These are phyloP conservation scores for Blastocystis sp. DNA, from an alignment of 352 stramenopile genomes.

Conservation along the genomic window DNA sequence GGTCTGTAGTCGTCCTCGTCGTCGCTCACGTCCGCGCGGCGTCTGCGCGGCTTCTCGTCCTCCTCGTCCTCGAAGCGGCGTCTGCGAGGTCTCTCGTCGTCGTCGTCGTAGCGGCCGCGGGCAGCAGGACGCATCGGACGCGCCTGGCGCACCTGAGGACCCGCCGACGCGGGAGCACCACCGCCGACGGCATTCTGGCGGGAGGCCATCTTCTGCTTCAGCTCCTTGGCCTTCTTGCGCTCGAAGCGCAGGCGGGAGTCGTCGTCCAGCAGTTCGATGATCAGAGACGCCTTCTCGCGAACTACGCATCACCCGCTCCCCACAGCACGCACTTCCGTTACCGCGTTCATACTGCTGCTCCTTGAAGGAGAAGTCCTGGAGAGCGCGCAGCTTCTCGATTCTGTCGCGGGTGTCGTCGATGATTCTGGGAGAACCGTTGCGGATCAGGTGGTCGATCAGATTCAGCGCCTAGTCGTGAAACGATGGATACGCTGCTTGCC, in stretches of 20 bases:
- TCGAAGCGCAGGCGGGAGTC: slow-evolving; percentile 83
- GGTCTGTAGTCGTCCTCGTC: slow-evolving; percentile 44
- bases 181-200: slow-evolving; percentile 53
- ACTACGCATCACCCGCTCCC: slow-evolving; percentile 71
- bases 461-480: slow-evolving; percentile 76
- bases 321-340: slow-evolving; percentile 73
- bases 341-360: slow-evolving; percentile 82
- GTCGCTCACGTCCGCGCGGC: no score
- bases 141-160: slow-evolving; percentile 38
- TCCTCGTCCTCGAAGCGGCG: slow-evolving; percentile 43
- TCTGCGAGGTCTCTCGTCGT: slow-evolving; percentile 40
- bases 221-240: slow-evolving; percentile 80
- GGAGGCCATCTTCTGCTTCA: slow-evolving; percentile 78
- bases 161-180: slow-evolving; percentile 49
- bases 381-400: slow-evolving; percentile 82
- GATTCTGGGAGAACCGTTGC: slow-evolving; percentile 93
- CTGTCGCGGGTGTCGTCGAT: slow-evolving; percentile 92
- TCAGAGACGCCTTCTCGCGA: slow-evolving; percentile 83
- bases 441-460: slow-evolving; percentile 93
- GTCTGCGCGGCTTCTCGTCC: no score
- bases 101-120: slow-evolving; percentile 13
- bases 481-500: slow-evolving; percentile 69
- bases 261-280: slow-evolving; percentile 83
- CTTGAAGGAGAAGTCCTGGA: slow-evolving; percentile 85
- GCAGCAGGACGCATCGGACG: background rate